phyloP scores from a whole-genome alignment of 169 alveolate genomes.

The Besnoitia besnoiti region DNA sequence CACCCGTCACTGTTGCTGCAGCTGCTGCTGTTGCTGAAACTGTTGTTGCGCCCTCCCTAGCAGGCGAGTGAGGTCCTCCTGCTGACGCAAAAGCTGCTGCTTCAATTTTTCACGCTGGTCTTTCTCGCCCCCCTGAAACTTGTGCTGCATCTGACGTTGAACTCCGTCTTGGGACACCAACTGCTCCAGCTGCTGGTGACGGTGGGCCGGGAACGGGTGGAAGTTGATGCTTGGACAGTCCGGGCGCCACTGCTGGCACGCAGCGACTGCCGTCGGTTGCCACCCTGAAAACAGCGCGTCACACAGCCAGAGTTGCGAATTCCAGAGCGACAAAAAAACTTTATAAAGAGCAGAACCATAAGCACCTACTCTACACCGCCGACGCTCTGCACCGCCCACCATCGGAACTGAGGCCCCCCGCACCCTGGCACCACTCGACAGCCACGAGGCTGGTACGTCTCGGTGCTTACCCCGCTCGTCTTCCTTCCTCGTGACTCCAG shows the following conservation, averaged over 20 bases:
- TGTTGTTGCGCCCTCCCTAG: conserved; percentile 41
- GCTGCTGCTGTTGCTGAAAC: conserved; percentile 15
- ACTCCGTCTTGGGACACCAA: conserved; percentile 19
- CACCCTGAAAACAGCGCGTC: not conserved
- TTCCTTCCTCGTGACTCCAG: conserved; percentile 2
- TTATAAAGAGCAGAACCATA: no score
- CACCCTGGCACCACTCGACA: no score
- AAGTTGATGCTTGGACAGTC: conserved; percentile 7
- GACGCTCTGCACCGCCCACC: no score
- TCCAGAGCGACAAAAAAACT: no score
- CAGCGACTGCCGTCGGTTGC: not conserved
- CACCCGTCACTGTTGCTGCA: not conserved
- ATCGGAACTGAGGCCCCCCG: no score
- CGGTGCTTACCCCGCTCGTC: conserved; percentile 25
- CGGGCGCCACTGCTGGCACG: conserved; percentile 23
- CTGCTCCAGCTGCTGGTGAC: conserved; percentile 11
- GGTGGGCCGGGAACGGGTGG: conserved; percentile 6
- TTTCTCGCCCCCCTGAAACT: not conserved
- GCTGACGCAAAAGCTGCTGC: conserved; percentile 36
- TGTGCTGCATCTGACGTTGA: conserved; percentile 27
- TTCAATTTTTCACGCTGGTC: conserved; percentile 20
- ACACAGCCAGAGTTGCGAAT: no score
- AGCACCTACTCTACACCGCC: no score
- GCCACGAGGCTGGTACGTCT: no score
- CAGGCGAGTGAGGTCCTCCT: conserved; percentile 43